phyloP scores from a whole-genome alignment of 176 grass and related monocot species.

The Phragmites australis region DNA sequence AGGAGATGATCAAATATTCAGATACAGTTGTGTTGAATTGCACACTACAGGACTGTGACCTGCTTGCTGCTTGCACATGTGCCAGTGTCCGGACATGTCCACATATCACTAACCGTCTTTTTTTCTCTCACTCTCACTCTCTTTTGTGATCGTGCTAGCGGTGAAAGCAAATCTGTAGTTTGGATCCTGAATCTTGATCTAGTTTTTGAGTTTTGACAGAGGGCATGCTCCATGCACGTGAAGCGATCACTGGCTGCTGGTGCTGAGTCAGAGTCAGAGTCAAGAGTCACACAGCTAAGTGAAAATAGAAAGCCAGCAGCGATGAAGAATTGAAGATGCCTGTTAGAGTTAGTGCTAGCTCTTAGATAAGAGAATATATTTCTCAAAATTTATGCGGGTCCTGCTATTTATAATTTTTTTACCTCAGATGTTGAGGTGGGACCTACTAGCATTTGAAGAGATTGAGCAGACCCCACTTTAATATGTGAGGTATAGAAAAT shows the following conservation, averaged over 20 bases:
- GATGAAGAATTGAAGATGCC: slow-evolving; percentile 51
- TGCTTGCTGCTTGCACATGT: slow-evolving; percentile 28
- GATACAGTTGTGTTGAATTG: slow-evolving; percentile 6
- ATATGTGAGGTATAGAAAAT: too few species aligned
- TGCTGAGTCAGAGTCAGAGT: too few species aligned
- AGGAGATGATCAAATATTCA: background rate
- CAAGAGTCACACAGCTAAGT: slow-evolving; percentile 29
- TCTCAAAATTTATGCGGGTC: too few species aligned
- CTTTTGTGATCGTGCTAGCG: background rate
- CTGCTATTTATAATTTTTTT: too few species aligned
- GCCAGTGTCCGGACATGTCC: background rate
- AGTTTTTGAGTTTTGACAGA: slow-evolving; percentile 41
- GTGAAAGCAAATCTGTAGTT: slow-evolving; percentile 34
- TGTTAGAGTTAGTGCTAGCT: too few species aligned
- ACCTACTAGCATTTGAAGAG: too few species aligned
- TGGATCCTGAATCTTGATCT: slow-evolving; percentile 54
- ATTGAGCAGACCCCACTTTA: too few species aligned
- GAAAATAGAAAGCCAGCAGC: slow-evolving; percentile 16
- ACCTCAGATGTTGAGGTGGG: too few species aligned
- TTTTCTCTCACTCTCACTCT: background rate
- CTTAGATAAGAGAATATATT: too few species aligned
- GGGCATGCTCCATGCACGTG: slow-evolving; percentile 46
- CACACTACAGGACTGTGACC: background rate
- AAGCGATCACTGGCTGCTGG: slow-evolving; percentile 14
- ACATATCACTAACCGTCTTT: background rate